Evolutionary conservation across 2,329 filamentous ascomycete genomes (phyloP).

Genomic region (Shiraia bambusicola): DNA sequence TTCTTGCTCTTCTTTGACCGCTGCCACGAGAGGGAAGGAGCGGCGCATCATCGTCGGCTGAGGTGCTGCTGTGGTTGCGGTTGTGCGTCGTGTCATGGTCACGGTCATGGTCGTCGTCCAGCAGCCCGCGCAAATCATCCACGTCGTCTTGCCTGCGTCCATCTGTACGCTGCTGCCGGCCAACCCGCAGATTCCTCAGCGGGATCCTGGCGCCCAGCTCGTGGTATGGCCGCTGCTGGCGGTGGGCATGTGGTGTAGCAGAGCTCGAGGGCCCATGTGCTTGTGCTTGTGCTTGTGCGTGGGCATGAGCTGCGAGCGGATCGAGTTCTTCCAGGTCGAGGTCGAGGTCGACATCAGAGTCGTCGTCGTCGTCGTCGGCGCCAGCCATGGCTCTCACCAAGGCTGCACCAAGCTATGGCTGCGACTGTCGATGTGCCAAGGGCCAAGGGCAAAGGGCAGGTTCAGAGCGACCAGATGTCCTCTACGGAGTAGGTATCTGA

Average conservation of each 20-base stretch:
- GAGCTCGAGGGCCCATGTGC: too few species aligned
- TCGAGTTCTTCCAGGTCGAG: slow-evolving; percentile 79
- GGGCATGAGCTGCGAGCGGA: slow-evolving; percentile 52
- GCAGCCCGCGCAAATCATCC: slow-evolving; percentile 64
- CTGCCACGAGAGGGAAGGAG: slow-evolving; percentile 57
- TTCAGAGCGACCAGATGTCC: too few species aligned
- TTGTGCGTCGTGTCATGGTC: slow-evolving; percentile 9
- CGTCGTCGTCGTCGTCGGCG: slow-evolving; percentile 51
- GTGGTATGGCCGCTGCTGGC: slow-evolving; percentile 35
- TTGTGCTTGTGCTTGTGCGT: too few species aligned
- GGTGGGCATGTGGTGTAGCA: slow-evolving; percentile 27
- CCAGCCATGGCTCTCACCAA: slow-evolving; percentile 53
- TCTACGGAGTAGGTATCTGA: too few species aligned
- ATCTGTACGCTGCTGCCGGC: slow-evolving; percentile 48
- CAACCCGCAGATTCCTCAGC: slow-evolving; percentile 61
- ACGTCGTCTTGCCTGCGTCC: slow-evolving; percentile 56
- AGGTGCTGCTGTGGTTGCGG: slow-evolving; percentile 44
- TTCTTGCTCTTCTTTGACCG: slow-evolving; percentile 17
- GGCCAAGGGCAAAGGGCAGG: too few species aligned
- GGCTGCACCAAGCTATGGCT: too few species aligned
- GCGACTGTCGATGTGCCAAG: too few species aligned
- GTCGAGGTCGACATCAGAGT: slow-evolving; percentile 76
- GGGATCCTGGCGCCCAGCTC: slow-evolving; percentile 63
- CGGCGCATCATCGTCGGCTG: slow-evolving; percentile 74
- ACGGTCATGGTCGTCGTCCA: slow-evolving; percentile 62